Evolutionary conservation across 2,329 filamentous ascomycete genomes (phyloP).

Genomic region (Cryphonectria nitschkei): DNA sequence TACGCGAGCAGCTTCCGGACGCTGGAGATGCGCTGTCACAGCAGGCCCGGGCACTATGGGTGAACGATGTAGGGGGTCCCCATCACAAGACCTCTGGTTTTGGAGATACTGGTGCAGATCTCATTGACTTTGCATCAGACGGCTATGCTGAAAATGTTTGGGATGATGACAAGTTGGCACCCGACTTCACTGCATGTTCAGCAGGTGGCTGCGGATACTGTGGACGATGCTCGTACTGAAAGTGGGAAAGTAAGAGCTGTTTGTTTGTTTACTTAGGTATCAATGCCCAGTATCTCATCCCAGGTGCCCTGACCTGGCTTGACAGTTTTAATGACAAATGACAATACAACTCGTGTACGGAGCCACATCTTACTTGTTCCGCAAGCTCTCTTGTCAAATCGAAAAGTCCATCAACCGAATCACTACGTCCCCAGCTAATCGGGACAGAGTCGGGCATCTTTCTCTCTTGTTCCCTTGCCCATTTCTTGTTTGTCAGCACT

Average conservation of each 20-base stretch:
- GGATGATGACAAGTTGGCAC: slow-evolving; percentile 8
- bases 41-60: slow-evolving; percentile 34
- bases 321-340: background rate
- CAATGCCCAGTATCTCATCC: background rate
- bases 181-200: slow-evolving; percentile 34
- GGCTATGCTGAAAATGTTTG: slow-evolving; percentile 16
- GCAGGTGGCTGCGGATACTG: slow-evolving; percentile 33
- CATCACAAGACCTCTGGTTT: background rate
- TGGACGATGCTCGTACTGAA: slow-evolving; percentile 32
- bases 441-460: no score
- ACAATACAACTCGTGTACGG: background rate
- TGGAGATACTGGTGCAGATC: background rate
- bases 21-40: slow-evolving; percentile 34
- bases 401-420: no score
- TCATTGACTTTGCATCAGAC: background rate
- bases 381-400: background rate
- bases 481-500: no score
- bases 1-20: slow-evolving; percentile 33
- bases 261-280: background rate
- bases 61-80: slow-evolving; percentile 7
- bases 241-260: background rate
- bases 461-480: no score
- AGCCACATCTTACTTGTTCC: background rate
- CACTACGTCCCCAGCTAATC: no score
- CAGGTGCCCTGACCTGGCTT: background rate